Conservation (phyloP, 768 basidiomycete genomes). For the Russula dissimulans region DNA sequence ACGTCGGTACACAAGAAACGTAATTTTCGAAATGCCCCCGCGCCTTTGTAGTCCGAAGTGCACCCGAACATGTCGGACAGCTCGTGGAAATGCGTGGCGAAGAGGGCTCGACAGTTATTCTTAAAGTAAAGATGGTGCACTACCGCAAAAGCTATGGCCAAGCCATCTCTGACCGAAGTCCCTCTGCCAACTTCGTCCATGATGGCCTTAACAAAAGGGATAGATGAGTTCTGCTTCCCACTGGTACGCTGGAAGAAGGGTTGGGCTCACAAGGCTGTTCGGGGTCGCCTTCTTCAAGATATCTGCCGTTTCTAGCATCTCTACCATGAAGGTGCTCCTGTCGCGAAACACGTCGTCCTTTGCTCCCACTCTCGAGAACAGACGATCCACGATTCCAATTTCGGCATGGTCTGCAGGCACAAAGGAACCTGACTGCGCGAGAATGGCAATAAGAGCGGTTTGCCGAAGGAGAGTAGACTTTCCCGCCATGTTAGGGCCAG, state of each 20-base stretch:
- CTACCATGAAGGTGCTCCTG: constrained; percentile 96
- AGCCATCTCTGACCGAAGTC: constrained; percentile 84
- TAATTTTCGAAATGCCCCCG: constrained; percentile 48
- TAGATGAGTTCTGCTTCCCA: too few relatives aligned
- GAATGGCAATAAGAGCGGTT: constrained; percentile 77
- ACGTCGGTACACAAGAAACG: constrained; percentile 88
- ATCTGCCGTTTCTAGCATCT: constrained; percentile 90
- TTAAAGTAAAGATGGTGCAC: constrained; percentile 68
- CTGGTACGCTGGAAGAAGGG: neutral
- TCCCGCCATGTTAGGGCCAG: constrained; percentile 93
- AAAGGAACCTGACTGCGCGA: constrained; percentile 89
- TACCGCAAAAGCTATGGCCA: constrained; percentile 89
- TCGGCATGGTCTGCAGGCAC: constrained; percentile 80
- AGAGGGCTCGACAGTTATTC: constrained; percentile 76
- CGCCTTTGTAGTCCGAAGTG: constrained; percentile 33
- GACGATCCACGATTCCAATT: constrained; percentile 79
- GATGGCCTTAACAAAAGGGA: constrained; percentile 55
- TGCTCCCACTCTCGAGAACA: constrained; percentile 93
- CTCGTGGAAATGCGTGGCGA: constrained; percentile 99
- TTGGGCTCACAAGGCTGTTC: constrained; percentile 60
- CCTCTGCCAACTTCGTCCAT: constrained; percentile 99
- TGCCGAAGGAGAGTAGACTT: constrained; percentile 93
- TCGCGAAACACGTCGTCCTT: constrained; percentile 92
- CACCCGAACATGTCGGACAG: constrained; percentile 76
- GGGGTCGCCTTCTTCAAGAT: constrained; percentile 80